A percentile compares a stretch with the other conserved stretches of the same genome.
Evolutionary conservation across 441 rosid genomes (phyloP).

Genomic region (Corymbia calophylla): DNA sequence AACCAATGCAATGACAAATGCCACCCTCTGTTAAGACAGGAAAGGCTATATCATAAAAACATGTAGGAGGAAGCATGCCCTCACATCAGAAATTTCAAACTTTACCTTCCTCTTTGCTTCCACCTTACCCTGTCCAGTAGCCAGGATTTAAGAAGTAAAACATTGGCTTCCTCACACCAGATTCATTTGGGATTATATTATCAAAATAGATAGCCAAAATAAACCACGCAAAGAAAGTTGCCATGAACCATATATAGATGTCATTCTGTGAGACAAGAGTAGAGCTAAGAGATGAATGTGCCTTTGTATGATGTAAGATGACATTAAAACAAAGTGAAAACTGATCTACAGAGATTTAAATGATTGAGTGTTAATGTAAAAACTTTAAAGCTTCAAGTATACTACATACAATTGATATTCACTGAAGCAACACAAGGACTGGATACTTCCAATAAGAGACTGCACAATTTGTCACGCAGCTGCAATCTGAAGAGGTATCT

Average conservation of each 20-base stretch:
- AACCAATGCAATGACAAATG: constrained; percentile 66
- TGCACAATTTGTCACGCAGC: constrained; percentile 92
- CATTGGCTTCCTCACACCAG: constrained; percentile 67
- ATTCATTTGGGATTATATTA: constrained; percentile 71
- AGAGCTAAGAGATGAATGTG: not conserved
- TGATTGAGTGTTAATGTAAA: not conserved
- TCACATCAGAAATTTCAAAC: constrained; percentile 4
- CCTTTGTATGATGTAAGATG: not conserved
- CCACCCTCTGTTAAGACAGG: constrained; percentile 53
- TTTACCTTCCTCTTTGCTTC: constrained; percentile 59
- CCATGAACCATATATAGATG: constrained; percentile 56
- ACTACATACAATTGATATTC: constrained; percentile 49
- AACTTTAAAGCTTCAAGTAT: not conserved
- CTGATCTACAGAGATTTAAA: not conserved
- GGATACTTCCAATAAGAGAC: constrained; percentile 58
- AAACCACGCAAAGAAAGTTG: constrained; percentile 58
- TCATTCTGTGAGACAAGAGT: constrained; percentile 43
- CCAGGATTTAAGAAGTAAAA: constrained; percentile 73
- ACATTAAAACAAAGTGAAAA: not conserved
- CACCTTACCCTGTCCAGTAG: constrained; percentile 87
- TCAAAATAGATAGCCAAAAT: constrained; percentile 77
- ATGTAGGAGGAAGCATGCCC: not conserved
- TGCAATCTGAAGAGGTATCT: constrained; percentile 85
- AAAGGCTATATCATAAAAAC: constrained; percentile 6
- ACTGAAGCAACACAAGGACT: not conserved